Evolutionary conservation across 2,329 filamentous ascomycete species (phyloP), one percentile per base, ranked within the genome.

Genomic region (Paecilomyces variotii): DNA sequence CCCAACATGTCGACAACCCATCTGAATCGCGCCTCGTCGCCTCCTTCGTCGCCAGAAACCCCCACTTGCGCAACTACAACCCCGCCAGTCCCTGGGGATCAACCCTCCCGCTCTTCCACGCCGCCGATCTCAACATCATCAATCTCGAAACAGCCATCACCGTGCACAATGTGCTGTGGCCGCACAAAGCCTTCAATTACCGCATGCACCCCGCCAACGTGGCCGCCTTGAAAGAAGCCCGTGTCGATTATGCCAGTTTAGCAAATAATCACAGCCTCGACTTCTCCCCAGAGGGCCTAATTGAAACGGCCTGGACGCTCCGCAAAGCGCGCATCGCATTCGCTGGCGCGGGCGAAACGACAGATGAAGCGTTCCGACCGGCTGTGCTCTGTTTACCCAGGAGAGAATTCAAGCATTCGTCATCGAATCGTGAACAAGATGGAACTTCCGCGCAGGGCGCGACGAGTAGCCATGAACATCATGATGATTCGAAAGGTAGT

Each of bases 251-350:
- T 54, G 71, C 68, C 1, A 67, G 66, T 45, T 62, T 76, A 4
- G 74, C 74, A 1, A 77, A 77, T 60, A 76, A 76, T 57, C 74
- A 77, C 55, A 71, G 68, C 0, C 67, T 76, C 2, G 74, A 76
- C 57, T 76, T 74, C 57, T 62, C 65, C 3, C 62, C 67, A 3
- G 65, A 66, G 28, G 74, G 74, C 0, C 64, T 76, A 0, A 53
- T 68, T 5, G 74, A 76, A 54, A 76, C 74, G 0, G 63, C 72
- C 0, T 62, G 67, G 59, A 66, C 66, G 0, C 32, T 76, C 0
- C 67, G 64, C 39, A 30, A 60, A 2, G 63, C 67, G 1, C 57
- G 64, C 0, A 62, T 76, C 12, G 58, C 61, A 0, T 71, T 68
- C 56, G 69, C 73, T 0, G 73, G 73, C 0, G 72, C 68, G 0